A percentile compares a stretch with the other conserved stretches of the same genome.
Conservation (phyloP, 176 grass and related monocot genomes). For the Zoysia japonica region DNA sequence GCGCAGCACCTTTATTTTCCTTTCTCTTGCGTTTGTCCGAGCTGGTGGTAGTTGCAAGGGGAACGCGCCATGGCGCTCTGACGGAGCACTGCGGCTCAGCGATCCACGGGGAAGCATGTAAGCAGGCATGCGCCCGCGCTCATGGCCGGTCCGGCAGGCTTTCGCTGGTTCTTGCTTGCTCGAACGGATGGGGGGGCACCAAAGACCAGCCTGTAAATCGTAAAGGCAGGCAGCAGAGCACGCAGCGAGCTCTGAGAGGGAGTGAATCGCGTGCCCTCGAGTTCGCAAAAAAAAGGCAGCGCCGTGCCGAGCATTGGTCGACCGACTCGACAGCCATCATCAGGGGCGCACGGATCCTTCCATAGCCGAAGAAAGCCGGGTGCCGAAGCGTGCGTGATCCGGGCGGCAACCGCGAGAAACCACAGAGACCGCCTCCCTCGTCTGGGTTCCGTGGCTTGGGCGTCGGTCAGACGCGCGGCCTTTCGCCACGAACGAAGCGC, state of each 20-base stretch:
- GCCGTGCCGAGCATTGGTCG: not conserved
- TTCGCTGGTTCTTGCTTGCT: not conserved
- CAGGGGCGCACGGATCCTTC: not conserved
- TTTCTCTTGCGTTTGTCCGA: not conserved
- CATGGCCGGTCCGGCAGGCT: not conserved
- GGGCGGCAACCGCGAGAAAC: too few relatives aligned
- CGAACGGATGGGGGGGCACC: too few relatives aligned
- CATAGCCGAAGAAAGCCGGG: not conserved
- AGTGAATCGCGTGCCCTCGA: not conserved
- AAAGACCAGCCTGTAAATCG: too few relatives aligned
- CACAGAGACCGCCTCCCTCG: too few relatives aligned
- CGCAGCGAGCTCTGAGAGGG: not conserved
- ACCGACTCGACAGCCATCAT: not conserved
- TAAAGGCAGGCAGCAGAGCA: not conserved
- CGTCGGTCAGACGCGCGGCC: not conserved
- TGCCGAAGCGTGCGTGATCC: not conserved
- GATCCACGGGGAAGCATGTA: conserved; percentile 5
- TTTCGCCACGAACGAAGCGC: conserved; percentile 16
- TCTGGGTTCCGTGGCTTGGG: not conserved
- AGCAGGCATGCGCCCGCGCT: not conserved
- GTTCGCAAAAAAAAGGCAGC: not conserved
- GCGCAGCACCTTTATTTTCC: not conserved
- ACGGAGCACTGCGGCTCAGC: not conserved
- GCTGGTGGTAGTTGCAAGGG: not conserved
- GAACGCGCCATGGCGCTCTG: not conserved